Base-by-base conservation (phyloP, 2,329 filamentous ascomycete genomes). In the Didymella pomorum region DNA sequence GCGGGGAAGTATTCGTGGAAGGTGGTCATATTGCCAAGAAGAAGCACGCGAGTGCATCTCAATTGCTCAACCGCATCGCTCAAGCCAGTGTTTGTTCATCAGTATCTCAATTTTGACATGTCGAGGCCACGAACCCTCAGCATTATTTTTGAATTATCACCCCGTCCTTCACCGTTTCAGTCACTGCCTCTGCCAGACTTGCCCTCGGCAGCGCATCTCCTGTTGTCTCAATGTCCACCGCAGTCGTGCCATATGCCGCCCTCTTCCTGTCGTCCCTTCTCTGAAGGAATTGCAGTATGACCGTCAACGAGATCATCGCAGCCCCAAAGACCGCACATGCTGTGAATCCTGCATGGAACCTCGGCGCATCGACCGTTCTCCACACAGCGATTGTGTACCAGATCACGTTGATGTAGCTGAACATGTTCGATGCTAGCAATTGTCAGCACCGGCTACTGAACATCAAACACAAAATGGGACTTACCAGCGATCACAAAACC, bases 311-410 rank as follows among this genome's bases (percentile, higher is more conserved):
- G 4, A 71, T 64, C 62, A 70, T 66, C 28, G 65, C 65, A 26
- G 60, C 64, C 26, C 67, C 67, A 14, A 67, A 58, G 8, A 61
- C 43, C 1, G 66, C 59, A 20, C 62, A 59, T 29, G 67, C 66
- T 4, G 52, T 69, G 37, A 71, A 71, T 8, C 67, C 68, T 41
- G 65, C 52, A 18, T 66, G 62, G 54, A 67, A 71, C 8, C 63
- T 52, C 11, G 66, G 68, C 28, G 60, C 67, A 37, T 66, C 63
- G 4, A 52, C 44, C 5, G 67, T 71, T 42, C 68, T 61, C 68
- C 67, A 71, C 0, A 70, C 63, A 1, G 64, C 66, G 20, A 60
- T 58, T 9, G 60, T 55, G 37, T 61, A 68, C 67, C 63, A 68
- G 11, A 68, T 65, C 10, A 56, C 35, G 56, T 65, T 66, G 45